Evolutionary conservation across 768 basidiomycete species (phyloP).

Genomic region (Rossbeevera mucosa): DNA sequence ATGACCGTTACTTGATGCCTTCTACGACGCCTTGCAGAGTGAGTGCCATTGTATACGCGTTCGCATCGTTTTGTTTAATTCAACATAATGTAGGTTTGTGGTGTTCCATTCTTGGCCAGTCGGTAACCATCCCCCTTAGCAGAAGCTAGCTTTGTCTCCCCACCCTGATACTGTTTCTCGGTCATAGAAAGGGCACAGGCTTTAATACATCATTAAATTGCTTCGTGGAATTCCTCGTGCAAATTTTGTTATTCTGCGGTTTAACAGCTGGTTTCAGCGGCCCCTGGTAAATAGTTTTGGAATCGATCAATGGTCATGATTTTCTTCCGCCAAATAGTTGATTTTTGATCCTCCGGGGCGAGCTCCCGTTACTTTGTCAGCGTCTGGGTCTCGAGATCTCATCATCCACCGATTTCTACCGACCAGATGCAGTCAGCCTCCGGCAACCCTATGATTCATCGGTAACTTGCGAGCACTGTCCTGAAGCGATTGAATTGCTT

Average conservation of each 20-base stretch:
- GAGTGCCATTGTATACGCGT: not conserved
- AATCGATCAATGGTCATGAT: not conserved
- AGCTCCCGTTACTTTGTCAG: not conserved
- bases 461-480: conserved; percentile 13
- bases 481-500: conserved; percentile 29
- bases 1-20: not conserved
- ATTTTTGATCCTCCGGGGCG: not conserved
- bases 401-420: not conserved
- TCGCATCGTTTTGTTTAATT: not conserved
- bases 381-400: not conserved
- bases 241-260: not conserved
- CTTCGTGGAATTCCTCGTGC: conserved; percentile 8
- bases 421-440: not conserved
- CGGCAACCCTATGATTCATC: conserved; percentile 7
- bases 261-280: not conserved
- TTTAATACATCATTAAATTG: conserved; percentile 13
- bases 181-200: conserved; percentile 14
- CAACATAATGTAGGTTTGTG: not conserved
- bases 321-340: not conserved
- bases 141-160: conserved; percentile 17
- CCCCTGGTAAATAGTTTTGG: conserved; percentile 3
- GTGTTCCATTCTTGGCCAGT: conserved; percentile 1
- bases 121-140: conserved; percentile 2
- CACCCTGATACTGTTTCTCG: conserved; percentile 17
- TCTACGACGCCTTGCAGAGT: conserved; percentile 3